A percentile compares a stretch with the other conserved stretches of the same genome.
Evolutionary conservation across 768 basidiomycete genomes (phyloP).

Genomic region (Calocybe indica): DNA sequence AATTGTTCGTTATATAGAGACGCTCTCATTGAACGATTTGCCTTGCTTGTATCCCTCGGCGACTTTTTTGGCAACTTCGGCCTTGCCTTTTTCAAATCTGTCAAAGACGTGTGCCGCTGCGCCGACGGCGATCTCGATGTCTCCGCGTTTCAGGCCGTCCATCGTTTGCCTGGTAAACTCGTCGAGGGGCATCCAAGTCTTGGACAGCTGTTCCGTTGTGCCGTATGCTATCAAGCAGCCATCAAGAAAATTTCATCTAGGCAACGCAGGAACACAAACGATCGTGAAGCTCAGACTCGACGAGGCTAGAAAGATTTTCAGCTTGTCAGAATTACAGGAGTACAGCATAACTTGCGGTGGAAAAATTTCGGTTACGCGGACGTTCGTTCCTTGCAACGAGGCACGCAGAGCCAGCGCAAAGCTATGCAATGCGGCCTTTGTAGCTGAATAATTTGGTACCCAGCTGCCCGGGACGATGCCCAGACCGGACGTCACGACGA

Average conservation of each 20-base stretch:
- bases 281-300: slow-evolving; percentile 60
- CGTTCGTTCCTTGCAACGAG: slow-evolving; percentile 41
- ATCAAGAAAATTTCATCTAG: not conserved
- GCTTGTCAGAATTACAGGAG: not conserved
- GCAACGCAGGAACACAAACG: slow-evolving; percentile 23
- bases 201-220: slow-evolving; percentile 38
- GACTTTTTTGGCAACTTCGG: slow-evolving; percentile 14
- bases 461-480: slow-evolving; percentile 35
- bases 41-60: no score
- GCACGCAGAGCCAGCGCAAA: slow-evolving; percentile 41
- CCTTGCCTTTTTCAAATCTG: slow-evolving; percentile 28
- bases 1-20: no score
- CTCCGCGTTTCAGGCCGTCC: slow-evolving; percentile 20
- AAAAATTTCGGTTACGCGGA: slow-evolving; percentile 50
- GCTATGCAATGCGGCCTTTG: slow-evolving; percentile 53
- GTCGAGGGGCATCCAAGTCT: slow-evolving; percentile 49
- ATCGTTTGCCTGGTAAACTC: slow-evolving; percentile 35
- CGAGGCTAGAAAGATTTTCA: slow-evolving; percentile 30
- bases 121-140: slow-evolving; percentile 20
- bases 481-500: slow-evolving; percentile 48
- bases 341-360: slow-evolving; percentile 42
- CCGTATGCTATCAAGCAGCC: slow-evolving; percentile 38
- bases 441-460: slow-evolving; percentile 47
- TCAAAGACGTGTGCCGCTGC: slow-evolving; percentile 17
- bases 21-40: no score